Evolutionary conservation across 2,329 filamentous ascomycete species (phyloP).

Genomic region (Stachybotrys chartarum): DNA sequence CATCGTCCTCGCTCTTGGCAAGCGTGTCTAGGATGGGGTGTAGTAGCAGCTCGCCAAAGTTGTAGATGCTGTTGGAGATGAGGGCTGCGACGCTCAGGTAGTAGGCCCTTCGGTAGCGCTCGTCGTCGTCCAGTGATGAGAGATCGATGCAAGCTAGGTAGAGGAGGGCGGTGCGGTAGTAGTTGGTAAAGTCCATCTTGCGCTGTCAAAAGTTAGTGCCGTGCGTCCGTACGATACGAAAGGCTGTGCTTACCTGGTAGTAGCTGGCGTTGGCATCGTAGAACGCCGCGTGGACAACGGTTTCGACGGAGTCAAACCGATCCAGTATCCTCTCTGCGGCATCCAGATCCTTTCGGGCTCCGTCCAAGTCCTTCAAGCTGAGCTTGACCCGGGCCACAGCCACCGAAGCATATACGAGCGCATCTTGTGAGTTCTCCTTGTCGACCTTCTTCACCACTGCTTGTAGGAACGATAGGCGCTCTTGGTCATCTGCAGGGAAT

Average conservation of each 20-base stretch:
- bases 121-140: constrained; percentile 61
- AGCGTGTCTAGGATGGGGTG: constrained; percentile 92
- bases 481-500: constrained; percentile 61
- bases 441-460: constrained; percentile 82
- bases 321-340: constrained; percentile 83
- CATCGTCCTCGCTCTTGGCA: constrained; percentile 58
- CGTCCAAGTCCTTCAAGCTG: constrained; percentile 69
- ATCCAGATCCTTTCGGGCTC: constrained; percentile 79
- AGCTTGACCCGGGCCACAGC: constrained; percentile 85
- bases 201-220: constrained; percentile 36
- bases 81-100: constrained; percentile 89
- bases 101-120: constrained; percentile 79
- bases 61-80: constrained; percentile 94
- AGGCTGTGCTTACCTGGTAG: constrained; percentile 57
- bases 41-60: constrained; percentile 97
- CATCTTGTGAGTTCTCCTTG: constrained; percentile 88
- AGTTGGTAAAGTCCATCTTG: constrained; percentile 88
- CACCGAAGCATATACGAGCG: constrained; percentile 87
- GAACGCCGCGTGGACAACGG: constrained; percentile 90
- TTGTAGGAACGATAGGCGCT: constrained; percentile 79
- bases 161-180: constrained; percentile 95
- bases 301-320: constrained; percentile 89
- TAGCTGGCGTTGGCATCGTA: constrained; percentile 94
- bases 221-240: background rate
- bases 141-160: constrained; percentile 96